Conservation (phyloP, 169 alveolate species). For the Fabrea salina region DNA sequence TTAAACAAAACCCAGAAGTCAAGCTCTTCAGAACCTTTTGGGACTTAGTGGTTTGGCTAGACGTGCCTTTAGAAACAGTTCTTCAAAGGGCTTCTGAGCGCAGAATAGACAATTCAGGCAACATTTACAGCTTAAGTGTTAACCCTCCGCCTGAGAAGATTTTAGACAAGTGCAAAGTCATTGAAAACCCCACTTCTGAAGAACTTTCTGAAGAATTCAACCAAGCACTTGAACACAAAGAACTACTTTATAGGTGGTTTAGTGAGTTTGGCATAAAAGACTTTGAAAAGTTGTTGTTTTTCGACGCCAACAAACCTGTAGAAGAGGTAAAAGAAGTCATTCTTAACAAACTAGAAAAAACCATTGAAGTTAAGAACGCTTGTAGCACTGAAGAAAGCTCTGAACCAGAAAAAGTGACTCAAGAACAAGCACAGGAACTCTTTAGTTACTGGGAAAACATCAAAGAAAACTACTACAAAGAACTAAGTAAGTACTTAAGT, state of each 20-base stretch:
- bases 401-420: background rate
- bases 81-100: slow-evolving; percentile 5
- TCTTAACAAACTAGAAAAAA: background rate
- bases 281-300: background rate
- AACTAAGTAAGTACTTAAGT: background rate
- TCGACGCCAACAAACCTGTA: background rate
- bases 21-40: background rate
- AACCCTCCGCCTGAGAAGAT: slow-evolving; percentile 29
- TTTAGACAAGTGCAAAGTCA: background rate
- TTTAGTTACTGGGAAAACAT: background rate
- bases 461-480: background rate
- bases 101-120: slow-evolving; percentile 12
- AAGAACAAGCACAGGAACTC: background rate
- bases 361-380: background rate
- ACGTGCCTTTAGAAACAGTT: background rate
- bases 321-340: background rate
- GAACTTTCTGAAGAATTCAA: background rate
- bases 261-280: background rate
- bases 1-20: background rate
- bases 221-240: background rate
- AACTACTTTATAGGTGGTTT: background rate
- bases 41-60: background rate
- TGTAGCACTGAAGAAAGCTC: background rate
- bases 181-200: background rate
- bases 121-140: background rate